A percentile compares a stretch with the other conserved stretches of the same genome.
Evolutionary conservation across 257 asterid genomes (phyloP).

Genomic region (Marsdenia floribunda): DNA sequence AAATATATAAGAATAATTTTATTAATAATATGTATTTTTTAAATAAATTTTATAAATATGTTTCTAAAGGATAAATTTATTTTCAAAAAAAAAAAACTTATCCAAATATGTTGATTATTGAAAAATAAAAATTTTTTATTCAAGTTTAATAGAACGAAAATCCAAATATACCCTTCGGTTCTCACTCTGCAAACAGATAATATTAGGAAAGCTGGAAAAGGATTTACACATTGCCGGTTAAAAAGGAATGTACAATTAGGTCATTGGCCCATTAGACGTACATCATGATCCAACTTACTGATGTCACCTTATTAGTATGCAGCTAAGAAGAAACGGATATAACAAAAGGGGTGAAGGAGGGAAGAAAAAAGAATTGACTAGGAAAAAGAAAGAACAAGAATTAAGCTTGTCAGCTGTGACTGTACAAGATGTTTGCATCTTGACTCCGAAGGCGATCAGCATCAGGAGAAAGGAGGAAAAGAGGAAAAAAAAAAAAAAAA

Average conservation of each 20-base stretch:
- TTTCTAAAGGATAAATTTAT: too few relatives aligned
- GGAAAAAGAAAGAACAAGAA: not conserved
- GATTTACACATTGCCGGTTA: not conserved
- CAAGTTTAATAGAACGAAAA: too few relatives aligned
- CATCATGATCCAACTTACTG: not conserved
- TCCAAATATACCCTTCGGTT: too few relatives aligned
- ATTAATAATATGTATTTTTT: too few relatives aligned
- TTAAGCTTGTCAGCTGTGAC: constrained; percentile 1
- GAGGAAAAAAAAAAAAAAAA: too few relatives aligned
- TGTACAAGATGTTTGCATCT: constrained; percentile 14
- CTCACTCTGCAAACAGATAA: not conserved
- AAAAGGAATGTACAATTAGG: constrained; percentile 12
- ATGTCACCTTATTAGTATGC: not conserved
- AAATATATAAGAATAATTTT: too few relatives aligned
- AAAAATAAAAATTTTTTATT: too few relatives aligned
- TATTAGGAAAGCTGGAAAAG: not conserved
- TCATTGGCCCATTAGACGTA: not conserved
- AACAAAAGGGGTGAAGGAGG: not conserved
- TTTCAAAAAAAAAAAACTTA: too few relatives aligned
- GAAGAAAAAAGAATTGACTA: not conserved
- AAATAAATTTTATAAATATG: too few relatives aligned
- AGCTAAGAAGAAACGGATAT: not conserved
- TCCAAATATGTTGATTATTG: too few relatives aligned
- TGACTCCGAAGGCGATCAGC: not conserved
- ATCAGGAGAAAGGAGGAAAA: not conserved